A percentile compares a stretch with the other conserved stretches of the same genome.
phyloP scores from a whole-genome alignment of 106 monocot genomes.

The Acorus calamus region DNA sequence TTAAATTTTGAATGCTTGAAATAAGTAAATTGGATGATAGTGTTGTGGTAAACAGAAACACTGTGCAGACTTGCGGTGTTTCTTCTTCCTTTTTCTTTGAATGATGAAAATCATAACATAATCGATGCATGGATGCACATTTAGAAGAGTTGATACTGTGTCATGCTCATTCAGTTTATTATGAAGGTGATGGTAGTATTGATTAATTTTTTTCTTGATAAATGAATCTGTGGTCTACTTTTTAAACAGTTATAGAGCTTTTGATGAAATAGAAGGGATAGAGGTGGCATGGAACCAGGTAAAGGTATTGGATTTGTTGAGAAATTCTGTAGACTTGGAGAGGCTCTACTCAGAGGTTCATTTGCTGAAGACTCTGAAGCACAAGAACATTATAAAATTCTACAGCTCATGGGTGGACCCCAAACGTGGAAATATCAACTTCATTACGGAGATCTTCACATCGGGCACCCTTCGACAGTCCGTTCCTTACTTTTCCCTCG shows the following conservation, averaged over 20 bases:
- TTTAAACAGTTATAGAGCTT: slow-evolving; percentile 41
- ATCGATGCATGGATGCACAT: too few relatives aligned
- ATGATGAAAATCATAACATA: too few relatives aligned
- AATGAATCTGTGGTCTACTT: too few relatives aligned
- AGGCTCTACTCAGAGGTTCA: slow-evolving; percentile 55
- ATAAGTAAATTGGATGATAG: too few relatives aligned
- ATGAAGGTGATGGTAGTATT: too few relatives aligned
- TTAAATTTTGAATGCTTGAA: too few relatives aligned
- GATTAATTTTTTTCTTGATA: too few relatives aligned
- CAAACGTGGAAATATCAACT: slow-evolving; percentile 35
- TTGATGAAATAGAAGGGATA: slow-evolving; percentile 64
- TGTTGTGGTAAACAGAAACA: too few relatives aligned
- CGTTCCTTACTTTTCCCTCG: neutral
- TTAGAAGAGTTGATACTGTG: too few relatives aligned
- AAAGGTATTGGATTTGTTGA: slow-evolving; percentile 32
- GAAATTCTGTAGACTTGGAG: slow-evolving; percentile 38
- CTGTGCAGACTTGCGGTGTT: too few relatives aligned
- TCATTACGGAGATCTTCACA: slow-evolving; percentile 73
- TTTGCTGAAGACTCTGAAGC: slow-evolving; percentile 60
- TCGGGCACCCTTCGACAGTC: slow-evolving; percentile 70
- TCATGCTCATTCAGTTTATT: too few relatives aligned
- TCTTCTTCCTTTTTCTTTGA: too few relatives aligned
- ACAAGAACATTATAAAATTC: slow-evolving; percentile 68
- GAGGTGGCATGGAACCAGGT: slow-evolving; percentile 87
- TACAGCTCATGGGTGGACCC: slow-evolving; percentile 53